A percentile compares a stretch with the other conserved stretches of the same genome.
phyloP scores from a whole-genome alignment of 1,284 basidiomycete species.

The Volvariella surrecta region DNA sequence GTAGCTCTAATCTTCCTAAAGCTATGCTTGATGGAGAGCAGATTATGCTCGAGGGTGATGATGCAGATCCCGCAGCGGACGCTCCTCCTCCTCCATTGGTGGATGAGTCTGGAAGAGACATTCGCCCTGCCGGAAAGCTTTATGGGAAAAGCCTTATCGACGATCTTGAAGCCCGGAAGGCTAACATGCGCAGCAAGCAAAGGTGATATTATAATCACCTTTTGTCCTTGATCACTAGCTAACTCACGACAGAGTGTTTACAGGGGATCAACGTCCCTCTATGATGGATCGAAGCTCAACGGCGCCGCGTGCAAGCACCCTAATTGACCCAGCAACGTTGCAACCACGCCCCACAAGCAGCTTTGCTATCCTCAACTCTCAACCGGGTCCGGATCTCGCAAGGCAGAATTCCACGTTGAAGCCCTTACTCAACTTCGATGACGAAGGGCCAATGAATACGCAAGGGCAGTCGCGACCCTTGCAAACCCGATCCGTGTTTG shows the following conservation, averaged over 20 bases:
- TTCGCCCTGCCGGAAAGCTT: slow-evolving; percentile 64
- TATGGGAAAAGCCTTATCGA: slow-evolving; percentile 78
- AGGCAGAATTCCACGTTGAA: slow-evolving; percentile 45
- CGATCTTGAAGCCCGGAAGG: slow-evolving; percentile 67
- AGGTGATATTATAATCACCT: slow-evolving; percentile 34
- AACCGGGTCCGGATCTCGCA: slow-evolving; percentile 26
- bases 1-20: slow-evolving; percentile 53
- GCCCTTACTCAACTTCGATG: slow-evolving; percentile 56
- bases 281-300: slow-evolving; percentile 69
- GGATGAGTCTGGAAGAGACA: slow-evolving; percentile 23
- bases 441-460: slow-evolving; percentile 25
- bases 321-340: slow-evolving; percentile 64
- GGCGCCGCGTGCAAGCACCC: slow-evolving; percentile 42
- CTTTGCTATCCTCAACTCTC: slow-evolving; percentile 18
- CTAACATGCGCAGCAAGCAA: slow-evolving; percentile 65
- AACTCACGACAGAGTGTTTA: slow-evolving; percentile 46
- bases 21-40: slow-evolving; percentile 69
- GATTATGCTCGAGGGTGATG: slow-evolving; percentile 29
- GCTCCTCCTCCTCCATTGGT: slow-evolving; percentile 24
- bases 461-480: slow-evolving; percentile 17
- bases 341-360: slow-evolving; percentile 32
- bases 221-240: slow-evolving; percentile 1
- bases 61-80: slow-evolving; percentile 14
- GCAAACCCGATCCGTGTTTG: slow-evolving; percentile 66
- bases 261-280: slow-evolving; percentile 69